Conservation (phyloP, 352 stramenopile genomes). For the Lagenidium sp. region DNA sequence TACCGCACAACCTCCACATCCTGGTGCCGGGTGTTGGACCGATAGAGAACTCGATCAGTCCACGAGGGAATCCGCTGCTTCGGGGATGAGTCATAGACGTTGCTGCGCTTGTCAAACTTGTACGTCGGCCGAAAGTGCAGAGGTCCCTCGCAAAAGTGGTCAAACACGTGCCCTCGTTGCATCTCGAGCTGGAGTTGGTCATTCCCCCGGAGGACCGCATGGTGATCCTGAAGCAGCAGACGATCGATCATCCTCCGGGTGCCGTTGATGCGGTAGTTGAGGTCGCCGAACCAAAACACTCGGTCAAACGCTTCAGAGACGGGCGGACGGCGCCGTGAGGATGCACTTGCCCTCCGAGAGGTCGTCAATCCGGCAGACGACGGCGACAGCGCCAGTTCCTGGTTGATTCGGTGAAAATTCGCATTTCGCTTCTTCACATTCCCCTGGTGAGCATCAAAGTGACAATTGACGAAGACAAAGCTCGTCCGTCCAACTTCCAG, state of each 20-base stretch:
- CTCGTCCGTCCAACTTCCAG: constrained; percentile 67
- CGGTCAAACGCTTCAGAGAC: constrained; percentile 75
- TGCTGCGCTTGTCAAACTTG: constrained; percentile 92
- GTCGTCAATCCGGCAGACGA: neutral
- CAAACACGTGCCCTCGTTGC: constrained; percentile 74
- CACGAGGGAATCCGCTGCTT: constrained; percentile 94
- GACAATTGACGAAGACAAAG: constrained; percentile 90
- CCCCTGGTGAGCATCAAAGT: constrained; percentile 92
- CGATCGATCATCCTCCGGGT: constrained; percentile 84
- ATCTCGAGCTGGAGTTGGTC: constrained; percentile 90
- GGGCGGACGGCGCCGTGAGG: too few relatives aligned
- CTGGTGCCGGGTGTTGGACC: constrained; percentile 37
- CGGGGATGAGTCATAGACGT: constrained; percentile 90
- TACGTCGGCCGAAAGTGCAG: constrained; percentile 93
- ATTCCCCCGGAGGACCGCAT: constrained; percentile 77
- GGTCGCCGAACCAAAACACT: constrained; percentile 91
- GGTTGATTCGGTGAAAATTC: constrained; percentile 87
- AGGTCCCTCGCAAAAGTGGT: constrained; percentile 84
- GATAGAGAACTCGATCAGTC: constrained; percentile 92
- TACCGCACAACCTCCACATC: constrained; percentile 60
- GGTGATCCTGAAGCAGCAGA: constrained; percentile 55
- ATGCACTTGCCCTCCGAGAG: too few relatives aligned
- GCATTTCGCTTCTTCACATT: constrained; percentile 83
- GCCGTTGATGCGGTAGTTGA: constrained; percentile 94
- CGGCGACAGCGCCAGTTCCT: constrained; percentile 42